phyloP scores from a whole-genome alignment of 108 stramenopile genomes.

The Cyclotella cryptica region DNA sequence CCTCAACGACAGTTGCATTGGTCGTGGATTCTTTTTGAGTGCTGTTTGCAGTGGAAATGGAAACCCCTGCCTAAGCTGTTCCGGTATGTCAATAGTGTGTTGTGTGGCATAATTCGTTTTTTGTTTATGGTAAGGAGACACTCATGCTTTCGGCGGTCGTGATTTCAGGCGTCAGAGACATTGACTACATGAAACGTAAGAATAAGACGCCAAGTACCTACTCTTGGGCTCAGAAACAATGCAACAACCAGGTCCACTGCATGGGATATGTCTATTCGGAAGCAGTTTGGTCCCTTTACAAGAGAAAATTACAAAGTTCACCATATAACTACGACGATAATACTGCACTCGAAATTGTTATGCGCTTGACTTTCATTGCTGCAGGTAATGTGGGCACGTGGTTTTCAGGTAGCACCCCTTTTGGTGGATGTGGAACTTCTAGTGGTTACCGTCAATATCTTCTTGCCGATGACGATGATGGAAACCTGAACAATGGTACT shows the following conservation, averaged over 20 bases:
- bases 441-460: conserved; percentile 35
- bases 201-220: conserved; percentile 7
- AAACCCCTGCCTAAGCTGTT: conserved; percentile 2
- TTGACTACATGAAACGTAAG: conserved; percentile 17
- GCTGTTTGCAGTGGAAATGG: neutral
- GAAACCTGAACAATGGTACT: conserved; percentile 35
- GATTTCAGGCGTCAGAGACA: conserved; percentile 29
- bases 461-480: conserved; percentile 38
- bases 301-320: conserved; percentile 10
- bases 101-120: neutral
- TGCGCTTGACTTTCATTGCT: conserved; percentile 28
- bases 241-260: conserved; percentile 20
- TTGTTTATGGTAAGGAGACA: neutral
- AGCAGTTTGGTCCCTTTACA: conserved; percentile 38
- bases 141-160: neutral
- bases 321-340: conserved; percentile 32
- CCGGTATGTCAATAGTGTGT: neutral
- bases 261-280: conserved; percentile 25
- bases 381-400: conserved; percentile 34
- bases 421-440: conserved; percentile 27
- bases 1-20: conserved; percentile 39
- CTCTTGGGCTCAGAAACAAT: conserved; percentile 6
- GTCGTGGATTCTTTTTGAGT: conserved; percentile 17
- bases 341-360: conserved; percentile 34
- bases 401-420: conserved; percentile 14